Evolutionary conservation across 208 protist genomes (phyloP), one percentile per base, ranked within the genome.

Genomic region (Trypanosoma caninum): DNA sequence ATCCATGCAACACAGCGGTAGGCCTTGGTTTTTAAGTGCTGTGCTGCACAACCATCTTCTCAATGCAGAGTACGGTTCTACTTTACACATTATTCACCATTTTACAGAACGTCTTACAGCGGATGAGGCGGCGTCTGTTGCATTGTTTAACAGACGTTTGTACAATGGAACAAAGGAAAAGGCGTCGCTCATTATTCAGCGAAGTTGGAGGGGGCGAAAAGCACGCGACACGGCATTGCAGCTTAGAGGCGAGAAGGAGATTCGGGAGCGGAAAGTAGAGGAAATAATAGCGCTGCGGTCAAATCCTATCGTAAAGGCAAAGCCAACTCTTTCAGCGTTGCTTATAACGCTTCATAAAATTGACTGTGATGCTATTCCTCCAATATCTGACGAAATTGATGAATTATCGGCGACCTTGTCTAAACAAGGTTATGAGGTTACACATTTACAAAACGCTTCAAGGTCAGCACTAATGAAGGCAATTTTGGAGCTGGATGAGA

Each of bases 371-470:
- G 63, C 44, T 14, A 72, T 92, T 27, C 78, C 72, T 22, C 68
- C 74, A 20, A 86, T 92, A 34, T 64, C 58, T 6, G 53, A 65
- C 34, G 61, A 76, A 25, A 57, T 55, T 20, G 59, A 65, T 8
- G 64, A 75, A 9, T 55, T 95, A 11, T 74, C 76, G 35, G 83
- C 82, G 27, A 64, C 70, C 1, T 76, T 95, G 1, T 27, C 50
- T 10, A 73, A 78, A 56, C 80, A 95, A 33, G 89, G 89, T 40
- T 95, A 95, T 64, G 61, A 76, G 11, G 89, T 95, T 28, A 74
- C 71, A 11, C 68, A 64, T 37, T 53, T 95, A 13, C 52, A 66
- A 18, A 79, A 93, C 54, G 71, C 84, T 8, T 61, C 71, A 27
- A 63, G 64, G 42, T 40, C 63, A 7, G 67, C 65, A 9, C 55